Evolutionary conservation across 2,329 filamentous ascomycete species (phyloP).

Genomic region (Hypoxylon sp.): DNA sequence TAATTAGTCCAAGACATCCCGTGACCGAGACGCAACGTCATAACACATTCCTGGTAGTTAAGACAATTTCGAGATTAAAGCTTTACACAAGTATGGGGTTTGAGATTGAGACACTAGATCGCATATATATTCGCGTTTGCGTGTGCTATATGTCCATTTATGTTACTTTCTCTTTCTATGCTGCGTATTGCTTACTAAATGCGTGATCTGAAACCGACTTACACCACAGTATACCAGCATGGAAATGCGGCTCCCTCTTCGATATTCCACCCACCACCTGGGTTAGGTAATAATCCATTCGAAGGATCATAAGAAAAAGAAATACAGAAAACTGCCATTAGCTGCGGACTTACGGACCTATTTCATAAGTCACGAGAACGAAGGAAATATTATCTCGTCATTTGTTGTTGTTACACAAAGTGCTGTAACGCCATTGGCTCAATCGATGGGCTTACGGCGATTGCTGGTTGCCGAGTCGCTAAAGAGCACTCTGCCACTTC

Average conservation of each 20-base stretch:
- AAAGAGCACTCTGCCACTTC: constrained; percentile 9
- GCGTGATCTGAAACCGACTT: background rate
- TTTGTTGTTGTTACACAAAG: constrained; percentile 34
- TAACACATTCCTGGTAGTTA: background rate
- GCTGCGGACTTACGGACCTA: background rate
- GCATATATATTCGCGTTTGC: background rate
- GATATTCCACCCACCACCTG: background rate
- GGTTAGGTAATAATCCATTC: background rate
- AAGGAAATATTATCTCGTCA: constrained; percentile 5
- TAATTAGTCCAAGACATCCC: constrained; percentile 22
- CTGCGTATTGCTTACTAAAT: background rate
- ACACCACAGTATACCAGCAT: background rate
- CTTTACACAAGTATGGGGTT: background rate
- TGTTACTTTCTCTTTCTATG: background rate
- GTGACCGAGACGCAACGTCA: constrained; percentile 19
- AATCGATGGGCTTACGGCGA: constrained; percentile 7
- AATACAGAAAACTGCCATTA: background rate
- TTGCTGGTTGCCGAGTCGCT: constrained; percentile 14
- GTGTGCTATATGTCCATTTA: background rate
- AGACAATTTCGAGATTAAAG: constrained; percentile 16
- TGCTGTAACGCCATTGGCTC: constrained; percentile 19
- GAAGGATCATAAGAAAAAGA: background rate
- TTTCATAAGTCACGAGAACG: background rate
- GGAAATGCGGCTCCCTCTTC: background rate
- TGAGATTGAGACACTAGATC: constrained; percentile 1